Percentiles rank a stretch among this genome's conserved stretches.
phyloP scores from a whole-genome alignment of 768 basidiomycete species.

The Lactifluus rugatus region DNA sequence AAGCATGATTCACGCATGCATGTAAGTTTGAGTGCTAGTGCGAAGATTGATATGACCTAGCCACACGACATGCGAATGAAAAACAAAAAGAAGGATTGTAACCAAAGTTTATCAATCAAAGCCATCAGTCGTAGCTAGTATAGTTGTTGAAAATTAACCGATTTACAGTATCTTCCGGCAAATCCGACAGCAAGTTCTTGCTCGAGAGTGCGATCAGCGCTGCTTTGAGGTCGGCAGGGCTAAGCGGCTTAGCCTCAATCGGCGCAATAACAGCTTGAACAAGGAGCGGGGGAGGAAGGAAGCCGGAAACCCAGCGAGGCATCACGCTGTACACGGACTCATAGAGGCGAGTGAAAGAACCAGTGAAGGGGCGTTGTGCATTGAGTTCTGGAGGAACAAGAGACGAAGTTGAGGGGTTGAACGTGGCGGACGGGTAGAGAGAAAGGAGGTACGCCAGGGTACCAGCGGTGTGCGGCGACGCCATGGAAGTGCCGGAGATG shows the following conservation, averaged over 20 bases:
- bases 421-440: constrained; percentile 58
- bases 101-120: background rate
- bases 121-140: constrained; percentile 4
- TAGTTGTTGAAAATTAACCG: constrained; percentile 44
- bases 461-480: constrained; percentile 82
- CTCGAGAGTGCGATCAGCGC: constrained; percentile 57
- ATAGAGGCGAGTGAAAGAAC: constrained; percentile 39
- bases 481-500: constrained; percentile 88
- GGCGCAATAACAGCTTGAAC: constrained; percentile 32
- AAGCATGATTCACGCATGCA: background rate
- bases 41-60: background rate
- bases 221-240: constrained; percentile 67
- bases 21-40: background rate
- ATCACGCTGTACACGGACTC: constrained; percentile 41
- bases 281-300: constrained; percentile 44
- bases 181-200: constrained; percentile 36
- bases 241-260: constrained; percentile 35
- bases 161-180: constrained; percentile 51
- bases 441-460: constrained; percentile 84
- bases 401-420: constrained; percentile 38
- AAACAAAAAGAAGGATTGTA: background rate
- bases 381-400: constrained; percentile 29
- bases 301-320: constrained; percentile 44
- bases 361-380: constrained; percentile 28
- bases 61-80: background rate